Base-by-base conservation (phyloP, 257 asterid species). In the Solanum lignicaule region DNA sequence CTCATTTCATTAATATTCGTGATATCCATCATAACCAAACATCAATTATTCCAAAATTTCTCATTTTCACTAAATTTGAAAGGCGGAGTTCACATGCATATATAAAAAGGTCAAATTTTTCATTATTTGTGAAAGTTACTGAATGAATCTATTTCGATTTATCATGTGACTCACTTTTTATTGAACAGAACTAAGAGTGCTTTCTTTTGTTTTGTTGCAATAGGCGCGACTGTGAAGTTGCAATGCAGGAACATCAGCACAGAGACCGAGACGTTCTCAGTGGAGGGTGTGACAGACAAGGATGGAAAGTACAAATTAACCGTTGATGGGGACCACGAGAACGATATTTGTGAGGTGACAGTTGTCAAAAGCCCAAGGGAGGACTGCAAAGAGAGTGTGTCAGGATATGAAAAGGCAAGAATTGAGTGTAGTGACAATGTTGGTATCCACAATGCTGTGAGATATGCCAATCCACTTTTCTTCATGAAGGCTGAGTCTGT, bases 401-500 rank as follows among this genome's bases (percentile, higher is more conserved):
- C 25, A 0, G 85, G 74, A 12, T 8, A 25, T 7, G 89, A 83
- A 35, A 87, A 36, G 68, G 88, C 95, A 7, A 88, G 90, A 10
- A 73, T 93, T 29, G 69, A 43, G 4, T 65, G 89, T 90, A 92
- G 92, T 1, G 25, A 85, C 3, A 90, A 92, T 87, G 86, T 32
- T 48, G 95, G 95, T 1, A 69, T 91, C 5, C 62, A 41, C 46
- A 86, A 68, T 10, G 36, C 13, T 5, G 46, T 60, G 4, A 87
- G 94, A 25, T 86, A 43, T 18, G 94, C 94, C 6, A 93, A 92
- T 68, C 90, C 93, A 9, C 85, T 93, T 11, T 93, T 93, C 5
- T 93, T 92, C 91, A 89, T 87, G 91, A 87, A 90, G 6, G 7
- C 46, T 11, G 4, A 36, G 18, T 5, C 87, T 25, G 38, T 20